Conservation (phyloP, 345 rosid species). For the Laguncularia racemosa region DNA sequence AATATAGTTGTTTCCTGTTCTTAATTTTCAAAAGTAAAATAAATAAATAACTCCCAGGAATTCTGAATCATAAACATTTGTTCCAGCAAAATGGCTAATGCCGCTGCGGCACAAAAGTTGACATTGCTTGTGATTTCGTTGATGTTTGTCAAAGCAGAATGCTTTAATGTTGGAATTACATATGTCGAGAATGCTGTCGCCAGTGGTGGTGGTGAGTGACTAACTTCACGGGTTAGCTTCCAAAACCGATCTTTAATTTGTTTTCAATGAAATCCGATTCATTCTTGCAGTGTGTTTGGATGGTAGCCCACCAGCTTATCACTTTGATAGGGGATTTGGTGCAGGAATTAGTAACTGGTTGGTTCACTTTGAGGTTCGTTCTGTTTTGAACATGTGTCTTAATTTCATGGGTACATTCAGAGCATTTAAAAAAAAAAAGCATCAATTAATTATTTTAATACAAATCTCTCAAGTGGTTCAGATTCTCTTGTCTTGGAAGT, state of each 20-base stretch:
- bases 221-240: background rate
- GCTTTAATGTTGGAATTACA: constrained; percentile 44
- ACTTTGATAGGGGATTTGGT: constrained; percentile 66
- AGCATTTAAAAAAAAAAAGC: too few relatives aligned
- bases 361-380: constrained; percentile 71
- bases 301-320: constrained; percentile 97
- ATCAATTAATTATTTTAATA: too few relatives aligned
- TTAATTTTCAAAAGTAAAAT: too few relatives aligned
- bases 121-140: constrained; percentile 26
- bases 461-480: too few relatives aligned
- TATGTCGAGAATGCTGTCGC: constrained; percentile 56
- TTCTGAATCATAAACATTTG: too few relatives aligned
- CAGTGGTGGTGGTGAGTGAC: constrained; percentile 71
- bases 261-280: too few relatives aligned
- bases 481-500: too few relatives aligned
- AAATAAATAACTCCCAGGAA: too few relatives aligned
- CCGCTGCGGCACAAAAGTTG: constrained; percentile 32
- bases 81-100: constrained; percentile 42
- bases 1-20: too few relatives aligned
- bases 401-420: too few relatives aligned
- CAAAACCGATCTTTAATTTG: too few relatives aligned
- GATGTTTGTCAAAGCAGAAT: constrained; percentile 28
- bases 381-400: background rate
- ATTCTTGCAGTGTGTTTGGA: constrained; percentile 71
- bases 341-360: constrained; percentile 78